Evolutionary conservation across 495 filamentous ascomycete genomes (phyloP).

Genomic region (Pyronema omphalodes): DNA sequence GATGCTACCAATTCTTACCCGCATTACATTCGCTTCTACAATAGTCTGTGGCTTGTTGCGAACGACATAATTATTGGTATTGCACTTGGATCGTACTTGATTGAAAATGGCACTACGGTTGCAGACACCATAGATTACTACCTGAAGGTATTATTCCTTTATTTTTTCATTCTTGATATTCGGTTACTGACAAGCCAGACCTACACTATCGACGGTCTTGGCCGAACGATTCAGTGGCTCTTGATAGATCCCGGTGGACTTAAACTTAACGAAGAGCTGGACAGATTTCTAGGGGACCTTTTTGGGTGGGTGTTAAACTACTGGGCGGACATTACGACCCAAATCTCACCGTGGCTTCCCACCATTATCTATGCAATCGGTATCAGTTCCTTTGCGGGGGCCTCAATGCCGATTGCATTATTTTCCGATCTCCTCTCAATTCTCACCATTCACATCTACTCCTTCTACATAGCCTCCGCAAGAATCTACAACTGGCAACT

Average conservation of each 20-base stretch:
- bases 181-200: conserved; percentile 12
- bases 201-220: conserved; percentile 80
- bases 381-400: conserved; percentile 84
- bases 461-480: conserved; percentile 89
- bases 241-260: conserved; percentile 96
- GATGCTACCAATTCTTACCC: conserved; percentile 90
- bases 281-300: conserved; percentile 77
- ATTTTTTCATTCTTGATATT: background rate
- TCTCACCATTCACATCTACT: conserved; percentile 89
- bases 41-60: conserved; percentile 93
- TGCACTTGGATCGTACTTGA: conserved; percentile 87
- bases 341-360: conserved; percentile 61
- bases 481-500: conserved; percentile 98
- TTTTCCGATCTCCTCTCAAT: conserved; percentile 89
- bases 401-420: conserved; percentile 89
- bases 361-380: conserved; percentile 83
- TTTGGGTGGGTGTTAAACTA: conserved; percentile 98
- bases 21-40: conserved; percentile 98
- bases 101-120: conserved; percentile 79
- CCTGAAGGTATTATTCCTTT: conserved; percentile 32
- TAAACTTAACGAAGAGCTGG: conserved; percentile 91
- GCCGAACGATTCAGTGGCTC: conserved; percentile 81
- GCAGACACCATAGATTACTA: conserved; percentile 63
- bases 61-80: conserved; percentile 99
- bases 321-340: conserved; percentile 44